These are phyloP conservation scores for Phlegmacium glaucopus DNA, from an alignment of 768 basidiomycete genomes.

Conservation along the genomic window DNA sequence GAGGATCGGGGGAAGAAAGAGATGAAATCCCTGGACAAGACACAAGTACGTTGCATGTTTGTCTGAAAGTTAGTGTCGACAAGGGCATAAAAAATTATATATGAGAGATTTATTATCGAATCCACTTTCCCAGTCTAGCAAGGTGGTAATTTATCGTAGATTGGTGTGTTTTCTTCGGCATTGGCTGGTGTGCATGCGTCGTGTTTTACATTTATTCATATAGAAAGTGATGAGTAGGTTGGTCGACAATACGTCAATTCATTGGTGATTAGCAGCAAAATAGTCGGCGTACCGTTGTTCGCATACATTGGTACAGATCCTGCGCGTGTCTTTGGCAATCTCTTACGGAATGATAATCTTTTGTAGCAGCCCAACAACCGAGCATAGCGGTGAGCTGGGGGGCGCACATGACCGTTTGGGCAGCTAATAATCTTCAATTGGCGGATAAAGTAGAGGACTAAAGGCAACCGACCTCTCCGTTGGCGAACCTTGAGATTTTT, in stretches of 20 bases:
- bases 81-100: conserved; percentile 2
- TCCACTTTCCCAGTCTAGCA: conserved; percentile 70
- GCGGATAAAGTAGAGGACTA: conserved; percentile 1
- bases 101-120: conserved; percentile 47
- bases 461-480: conserved; percentile 55
- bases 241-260: not conserved
- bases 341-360: conserved; percentile 52
- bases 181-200: conserved; percentile 43
- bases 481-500: conserved; percentile 79
- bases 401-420: conserved; percentile 54
- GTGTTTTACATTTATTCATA: not conserved
- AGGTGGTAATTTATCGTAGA: conserved; percentile 91
- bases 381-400: conserved; percentile 76
- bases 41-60: too few species aligned
- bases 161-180: conserved; percentile 61
- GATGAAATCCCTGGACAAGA: too few species aligned
- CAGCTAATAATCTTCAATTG: conserved; percentile 28
- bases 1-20: too few species aligned
- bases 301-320: conserved; percentile 77
- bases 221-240: not conserved
- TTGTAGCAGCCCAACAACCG: conserved; percentile 79
- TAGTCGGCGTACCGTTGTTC: conserved; percentile 61
- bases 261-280: not conserved
- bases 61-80: not conserved
- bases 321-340: conserved; percentile 60